Percentiles rank a stretch among this genome's conserved stretches.
These are phyloP conservation scores for Tuber microsphaerosporum DNA, from an alignment of 495 filamentous ascomycete species.

Conservation along the genomic window DNA sequence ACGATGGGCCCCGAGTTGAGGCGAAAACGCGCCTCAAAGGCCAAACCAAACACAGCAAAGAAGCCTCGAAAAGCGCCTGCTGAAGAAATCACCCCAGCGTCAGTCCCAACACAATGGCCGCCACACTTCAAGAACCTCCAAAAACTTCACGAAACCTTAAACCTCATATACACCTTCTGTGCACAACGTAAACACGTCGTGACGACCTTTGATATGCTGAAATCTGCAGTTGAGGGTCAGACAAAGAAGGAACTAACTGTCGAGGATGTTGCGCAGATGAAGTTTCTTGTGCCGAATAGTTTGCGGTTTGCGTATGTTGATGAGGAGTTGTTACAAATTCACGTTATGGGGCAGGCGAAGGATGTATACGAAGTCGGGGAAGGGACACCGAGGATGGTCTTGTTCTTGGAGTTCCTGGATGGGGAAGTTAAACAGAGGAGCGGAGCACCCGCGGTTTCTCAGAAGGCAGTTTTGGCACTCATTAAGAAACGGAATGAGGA, in stretches of 20 bases:
- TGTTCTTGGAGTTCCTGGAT: constrained; percentile 89
- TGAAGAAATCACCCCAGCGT: constrained; percentile 19
- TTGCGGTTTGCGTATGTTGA: constrained; percentile 83
- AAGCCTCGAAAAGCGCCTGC: constrained; percentile 13
- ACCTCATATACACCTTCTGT: constrained; percentile 88
- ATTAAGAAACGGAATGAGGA: constrained; percentile 89
- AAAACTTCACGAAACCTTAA: constrained; percentile 74
- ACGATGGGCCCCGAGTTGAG: constrained; percentile 8
- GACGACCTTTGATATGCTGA: constrained; percentile 85
- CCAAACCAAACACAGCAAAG: constrained; percentile 4
- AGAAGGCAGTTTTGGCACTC: constrained; percentile 80
- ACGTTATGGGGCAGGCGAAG: constrained; percentile 52
- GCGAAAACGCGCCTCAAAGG: constrained; percentile 27
- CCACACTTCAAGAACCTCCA: constrained; percentile 62
- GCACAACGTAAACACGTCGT: constrained; percentile 76
- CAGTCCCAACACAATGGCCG: constrained; percentile 60
- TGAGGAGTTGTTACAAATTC: constrained; percentile 68
- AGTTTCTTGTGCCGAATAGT: constrained; percentile 63
- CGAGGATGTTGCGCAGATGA: constrained; percentile 76
- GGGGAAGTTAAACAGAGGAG: constrained; percentile 76
- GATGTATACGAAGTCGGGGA: constrained; percentile 43
- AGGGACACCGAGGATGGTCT: constrained; percentile 52
- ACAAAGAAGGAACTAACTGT: constrained; percentile 61
- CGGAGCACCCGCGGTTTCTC: constrained; percentile 75
- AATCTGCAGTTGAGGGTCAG: constrained; percentile 74